Conservation (phyloP, 768 basidiomycete genomes). For the Mycena albidolilacea region DNA sequence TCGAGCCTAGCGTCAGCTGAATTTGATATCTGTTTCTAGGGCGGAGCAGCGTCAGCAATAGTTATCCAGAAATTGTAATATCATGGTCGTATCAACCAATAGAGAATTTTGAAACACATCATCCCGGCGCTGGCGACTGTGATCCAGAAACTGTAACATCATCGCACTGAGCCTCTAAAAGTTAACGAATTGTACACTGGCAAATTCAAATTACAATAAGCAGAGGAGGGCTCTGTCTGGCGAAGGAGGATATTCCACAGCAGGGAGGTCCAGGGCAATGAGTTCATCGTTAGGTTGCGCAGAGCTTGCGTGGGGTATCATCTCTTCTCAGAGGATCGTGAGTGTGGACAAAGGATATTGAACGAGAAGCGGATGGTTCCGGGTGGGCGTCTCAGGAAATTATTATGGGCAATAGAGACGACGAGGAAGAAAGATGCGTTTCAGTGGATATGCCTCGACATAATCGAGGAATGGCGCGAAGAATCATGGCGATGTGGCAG, state of each 20-base stretch:
- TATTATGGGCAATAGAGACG: constrained; percentile 19
- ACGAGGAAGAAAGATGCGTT: constrained; percentile 20
- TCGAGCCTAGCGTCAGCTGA: constrained; percentile 22
- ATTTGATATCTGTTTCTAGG: constrained; percentile 61
- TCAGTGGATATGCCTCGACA: constrained; percentile 32
- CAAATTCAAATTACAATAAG: too few relatives aligned
- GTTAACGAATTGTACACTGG: too few relatives aligned
- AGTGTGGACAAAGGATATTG: constrained; percentile 35
- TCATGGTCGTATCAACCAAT: constrained; percentile 34
- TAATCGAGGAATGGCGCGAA: constrained; percentile 21
- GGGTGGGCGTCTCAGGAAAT: constrained; percentile 24
- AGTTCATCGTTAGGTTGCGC: background rate
- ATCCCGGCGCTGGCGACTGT: constrained; percentile 71
- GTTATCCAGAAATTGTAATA: constrained; percentile 87
- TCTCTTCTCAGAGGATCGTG: constrained; percentile 28
- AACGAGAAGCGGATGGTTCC: constrained; percentile 33
- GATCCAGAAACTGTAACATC: constrained; percentile 83
- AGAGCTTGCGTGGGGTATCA: constrained; percentile 13
- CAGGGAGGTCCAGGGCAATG: background rate
- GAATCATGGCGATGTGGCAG: constrained; percentile 15
- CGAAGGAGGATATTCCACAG: background rate
- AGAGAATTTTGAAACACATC: constrained; percentile 15
- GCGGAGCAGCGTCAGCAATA: constrained; percentile 93
- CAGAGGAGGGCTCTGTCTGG: background rate
- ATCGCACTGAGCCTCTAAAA: constrained; percentile 18